Percentiles rank a stretch among this genome's conserved stretches.
phyloP scores from a whole-genome alignment of 805 yeast species.

The Saccharomycopsis fermentans region DNA sequence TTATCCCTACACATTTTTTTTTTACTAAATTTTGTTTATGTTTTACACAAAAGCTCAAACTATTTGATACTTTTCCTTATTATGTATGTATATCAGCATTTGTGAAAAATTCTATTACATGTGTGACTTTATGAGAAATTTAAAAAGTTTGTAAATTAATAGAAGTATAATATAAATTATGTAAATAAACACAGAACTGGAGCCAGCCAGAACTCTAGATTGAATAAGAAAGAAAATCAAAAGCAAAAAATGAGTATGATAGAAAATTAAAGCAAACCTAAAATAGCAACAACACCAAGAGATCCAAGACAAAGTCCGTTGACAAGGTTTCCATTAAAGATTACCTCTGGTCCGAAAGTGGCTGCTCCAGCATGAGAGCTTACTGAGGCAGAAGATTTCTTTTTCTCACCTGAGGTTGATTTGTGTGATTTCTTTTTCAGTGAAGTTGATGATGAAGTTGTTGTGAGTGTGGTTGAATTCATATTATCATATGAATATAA shows the following conservation, averaged over 20 bases:
- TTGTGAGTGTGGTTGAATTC: not conserved
- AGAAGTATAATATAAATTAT: not conserved
- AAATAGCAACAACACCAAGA: not conserved
- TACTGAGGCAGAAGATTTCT: conserved; percentile 1
- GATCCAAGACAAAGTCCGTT: not conserved
- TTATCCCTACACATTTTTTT: no score
- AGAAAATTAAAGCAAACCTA: not conserved
- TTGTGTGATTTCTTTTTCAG: not conserved
- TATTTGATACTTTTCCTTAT: no score
- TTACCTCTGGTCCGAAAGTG: not conserved
- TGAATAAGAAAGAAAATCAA: not conserved
- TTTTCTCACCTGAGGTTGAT: not conserved
- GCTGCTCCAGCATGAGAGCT: conserved; percentile 1
- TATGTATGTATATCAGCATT: no score
- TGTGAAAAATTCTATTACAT: no score
- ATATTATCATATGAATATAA: not conserved
- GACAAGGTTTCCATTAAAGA: not conserved
- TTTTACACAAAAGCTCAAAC: not conserved
- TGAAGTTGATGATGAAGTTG: not conserved
- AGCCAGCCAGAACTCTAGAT: not conserved
- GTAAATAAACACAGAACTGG: not conserved
- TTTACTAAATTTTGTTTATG: no score
- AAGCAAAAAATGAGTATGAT: not conserved
- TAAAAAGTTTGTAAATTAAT: not conserved
- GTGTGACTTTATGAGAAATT: not conserved